Base-by-base conservation (phyloP, 768 basidiomycete genomes). In the Pleurotus pulmonarius region DNA sequence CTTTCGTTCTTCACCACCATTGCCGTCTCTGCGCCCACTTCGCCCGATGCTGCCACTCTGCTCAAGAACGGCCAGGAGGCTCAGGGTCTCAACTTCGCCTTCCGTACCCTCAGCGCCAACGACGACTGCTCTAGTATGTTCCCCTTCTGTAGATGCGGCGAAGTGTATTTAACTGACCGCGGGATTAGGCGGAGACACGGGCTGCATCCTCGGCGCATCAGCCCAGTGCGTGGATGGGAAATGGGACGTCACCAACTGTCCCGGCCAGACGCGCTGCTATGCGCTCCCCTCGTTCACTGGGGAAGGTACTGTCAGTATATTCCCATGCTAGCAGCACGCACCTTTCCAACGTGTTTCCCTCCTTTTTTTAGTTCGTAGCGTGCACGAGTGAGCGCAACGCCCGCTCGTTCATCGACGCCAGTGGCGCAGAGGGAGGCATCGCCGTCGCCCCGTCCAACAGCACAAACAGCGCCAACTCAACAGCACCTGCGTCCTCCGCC, bases 321-420 rank as follows among this genome's bases (percentile, higher is more conserved):
- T 46, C 20, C 46, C 3, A 43, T 4, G 41, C 22, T 15, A 8
- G 24, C 34, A 48, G 13, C 24, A 40, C 4, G 18, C 43, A 49
- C 44, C 40, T 59, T 18, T 25, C 8, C 18, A 48, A 40, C 48
- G 5, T 55, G 22, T 34, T 15, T 38, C 18, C 9, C 24, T 44
- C n/a, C n/a, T 0, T 39, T 1, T 0, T 39, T 1, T 56, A 84
- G 82, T 65, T 66, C 29, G 57, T 85, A n/a, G 68, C 72, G 1
- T 87, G 84, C 68, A 82, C 82, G 3, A 81, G 76, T 59, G 65
- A 75, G 59, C 67, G 67, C n/a, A 77, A 72, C 24, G 84, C 80
- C 0, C 60, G 72, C 4, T 70, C 76, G 1, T 61, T 78, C 7
- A 79, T 86, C 57, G 55, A 70, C 8, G 73, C 79, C 2, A 71